Conservation (phyloP, 805 yeast genomes). For the Saturnispora mendoncae region DNA sequence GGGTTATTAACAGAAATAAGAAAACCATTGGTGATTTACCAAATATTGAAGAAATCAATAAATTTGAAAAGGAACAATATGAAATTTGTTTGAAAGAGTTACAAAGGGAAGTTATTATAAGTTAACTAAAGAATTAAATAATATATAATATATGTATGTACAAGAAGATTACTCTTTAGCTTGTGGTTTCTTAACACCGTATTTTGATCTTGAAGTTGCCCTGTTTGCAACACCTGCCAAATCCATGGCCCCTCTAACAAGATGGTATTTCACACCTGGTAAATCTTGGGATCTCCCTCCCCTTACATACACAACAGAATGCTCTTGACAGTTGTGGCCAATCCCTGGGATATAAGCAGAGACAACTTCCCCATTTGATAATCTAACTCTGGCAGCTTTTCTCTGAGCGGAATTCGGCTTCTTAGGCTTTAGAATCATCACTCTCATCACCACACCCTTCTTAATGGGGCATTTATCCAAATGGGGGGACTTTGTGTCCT, state of each 20-base stretch:
- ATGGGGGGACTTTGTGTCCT: conserved; percentile 65
- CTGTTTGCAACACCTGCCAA: conserved; percentile 92
- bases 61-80: conserved; percentile 33
- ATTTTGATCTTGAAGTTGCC: conserved; percentile 80
- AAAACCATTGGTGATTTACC: conserved; percentile 29
- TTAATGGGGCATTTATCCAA: conserved; percentile 74
- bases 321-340: conserved; percentile 98
- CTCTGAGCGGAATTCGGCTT: conserved; percentile 98
- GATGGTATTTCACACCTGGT: conserved; percentile 95
- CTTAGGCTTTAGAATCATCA: conserved; percentile 93
- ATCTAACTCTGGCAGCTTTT: conserved; percentile 90
- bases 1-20: conserved; percentile 44
- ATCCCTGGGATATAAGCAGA: conserved; percentile 97
- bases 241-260: conserved; percentile 89
- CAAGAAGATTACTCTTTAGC: conserved; percentile 27
- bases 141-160: background rate
- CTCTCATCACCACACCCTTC: conserved; percentile 89
- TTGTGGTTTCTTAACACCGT: conserved; percentile 84
- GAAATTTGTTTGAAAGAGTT: conserved; percentile 36
- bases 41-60: conserved; percentile 28
- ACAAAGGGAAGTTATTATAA: conserved; percentile 31
- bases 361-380: conserved; percentile 80
- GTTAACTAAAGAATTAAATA: background rate
- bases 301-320: conserved; percentile 87
- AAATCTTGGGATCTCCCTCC: conserved; percentile 99